Evolutionary conservation across 441 rosid species (phyloP).

Genomic region (Rhodomyrtus psidioides): DNA sequence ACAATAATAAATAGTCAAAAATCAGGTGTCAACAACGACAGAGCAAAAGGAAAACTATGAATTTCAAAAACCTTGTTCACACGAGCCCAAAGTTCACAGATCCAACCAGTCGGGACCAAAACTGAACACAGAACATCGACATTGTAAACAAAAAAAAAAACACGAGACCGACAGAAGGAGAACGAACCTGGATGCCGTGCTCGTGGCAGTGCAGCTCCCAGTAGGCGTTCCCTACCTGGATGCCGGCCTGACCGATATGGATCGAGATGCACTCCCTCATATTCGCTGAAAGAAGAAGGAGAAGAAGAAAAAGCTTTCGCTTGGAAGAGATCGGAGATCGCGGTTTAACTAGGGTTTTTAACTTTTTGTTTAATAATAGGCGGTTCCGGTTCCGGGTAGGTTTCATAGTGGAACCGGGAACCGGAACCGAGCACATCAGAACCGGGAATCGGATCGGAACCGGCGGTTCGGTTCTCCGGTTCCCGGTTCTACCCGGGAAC

Average conservation of each 20-base stretch:
- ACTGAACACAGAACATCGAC: background rate
- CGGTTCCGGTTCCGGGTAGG: too few relatives aligned
- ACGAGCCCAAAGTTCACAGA: background rate
- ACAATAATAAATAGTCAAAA: too few relatives aligned
- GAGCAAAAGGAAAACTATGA: too few relatives aligned
- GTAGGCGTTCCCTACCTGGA: constrained; percentile 57
- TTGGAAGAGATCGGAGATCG: background rate
- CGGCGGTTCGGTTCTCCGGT: too few relatives aligned
- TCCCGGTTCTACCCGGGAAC: too few relatives aligned
- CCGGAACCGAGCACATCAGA: too few relatives aligned
- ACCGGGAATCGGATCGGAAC: too few relatives aligned
- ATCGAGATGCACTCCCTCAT: constrained; percentile 59
- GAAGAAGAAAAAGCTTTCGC: background rate
- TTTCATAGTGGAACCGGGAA: too few relatives aligned
- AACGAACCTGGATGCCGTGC: constrained; percentile 80
- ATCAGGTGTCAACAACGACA: too few relatives aligned
- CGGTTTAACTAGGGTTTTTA: too few relatives aligned
- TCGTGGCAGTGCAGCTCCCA: constrained; percentile 79
- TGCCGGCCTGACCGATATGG: constrained; percentile 60
- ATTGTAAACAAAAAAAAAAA: background rate
- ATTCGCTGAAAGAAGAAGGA: constrained; percentile 5
- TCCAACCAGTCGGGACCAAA: background rate
- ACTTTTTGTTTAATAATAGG: too few relatives aligned
- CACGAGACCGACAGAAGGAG: background rate
- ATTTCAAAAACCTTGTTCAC: too few relatives aligned